These are phyloP conservation scores for Fraxinus albicans DNA, from an alignment of 305 asterid genomes.

Conservation along the genomic window DNA sequence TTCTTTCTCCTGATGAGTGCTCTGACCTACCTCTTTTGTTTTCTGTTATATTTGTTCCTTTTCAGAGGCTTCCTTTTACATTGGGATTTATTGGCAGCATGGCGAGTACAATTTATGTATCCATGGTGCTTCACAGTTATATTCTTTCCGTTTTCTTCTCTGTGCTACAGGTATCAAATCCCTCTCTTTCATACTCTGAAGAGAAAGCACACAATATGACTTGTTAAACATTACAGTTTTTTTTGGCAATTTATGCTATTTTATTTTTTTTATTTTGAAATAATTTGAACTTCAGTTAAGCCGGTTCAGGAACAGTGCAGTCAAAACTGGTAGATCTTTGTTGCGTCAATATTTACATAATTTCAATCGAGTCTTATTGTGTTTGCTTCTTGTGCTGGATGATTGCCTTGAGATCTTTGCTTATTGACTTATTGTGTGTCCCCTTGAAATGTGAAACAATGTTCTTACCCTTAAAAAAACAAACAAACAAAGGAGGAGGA, in stretches of 20 bases:
- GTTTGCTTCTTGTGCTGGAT: neutral
- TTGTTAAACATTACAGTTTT: neutral
- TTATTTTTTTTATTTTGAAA: neutral
- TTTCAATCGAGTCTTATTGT: neutral
- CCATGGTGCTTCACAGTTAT: slow-evolving; percentile 89
- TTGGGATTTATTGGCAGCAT: slow-evolving; percentile 70
- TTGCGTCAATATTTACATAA: neutral
- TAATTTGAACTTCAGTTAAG: neutral
- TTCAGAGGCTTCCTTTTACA: slow-evolving; percentile 83
- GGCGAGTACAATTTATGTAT: slow-evolving; percentile 72
- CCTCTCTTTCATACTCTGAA: slow-evolving; percentile 7
- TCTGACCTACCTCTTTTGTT: neutral
- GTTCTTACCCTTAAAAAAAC: neutral
- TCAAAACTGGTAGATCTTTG: neutral
- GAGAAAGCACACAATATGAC: neutral
- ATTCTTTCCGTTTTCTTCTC: slow-evolving; percentile 79
- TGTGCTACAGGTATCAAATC: slow-evolving; percentile 56
- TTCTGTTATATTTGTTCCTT: slow-evolving; percentile 6
- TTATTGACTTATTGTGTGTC: neutral
- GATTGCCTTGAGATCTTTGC: neutral
- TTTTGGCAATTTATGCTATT: neutral
- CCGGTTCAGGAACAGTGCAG: neutral
- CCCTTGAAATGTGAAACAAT: neutral
- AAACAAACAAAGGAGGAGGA: neutral
- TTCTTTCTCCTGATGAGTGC: neutral